Base-by-base conservation (phyloP, 2,329 filamentous ascomycete species). In the Incumbomyces lentus region DNA sequence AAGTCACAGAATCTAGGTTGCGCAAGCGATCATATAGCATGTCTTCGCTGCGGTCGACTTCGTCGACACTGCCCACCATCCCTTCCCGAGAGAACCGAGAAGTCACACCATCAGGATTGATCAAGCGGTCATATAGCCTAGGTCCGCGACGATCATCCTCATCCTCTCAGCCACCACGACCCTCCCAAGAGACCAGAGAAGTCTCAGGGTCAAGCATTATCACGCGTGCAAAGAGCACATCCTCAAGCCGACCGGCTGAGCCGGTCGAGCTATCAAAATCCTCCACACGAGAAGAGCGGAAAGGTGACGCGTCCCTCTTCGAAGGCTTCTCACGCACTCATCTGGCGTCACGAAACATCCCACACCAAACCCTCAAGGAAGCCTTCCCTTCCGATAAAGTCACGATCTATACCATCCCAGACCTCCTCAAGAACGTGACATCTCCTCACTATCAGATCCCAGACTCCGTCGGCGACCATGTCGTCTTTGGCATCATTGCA, bases 271-370 rank as follows among this genome's bases (percentile, higher is more conserved):
- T 8, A 8, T 26, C 22, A 26, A 26, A 26, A 26, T 8, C 22
- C 22, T 26, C 22, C 22, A 8, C 22, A 8, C 4, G 22, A 26
- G 22, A n/a, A 42, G 33, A 26, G 36, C 40, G 12, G 13, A 42
- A 54, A 26, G 66, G 71, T 1, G 76, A 79, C 49, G 64, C 74
- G 1, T 75, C 82, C 1, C 76, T 78, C 38, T 93, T 92, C 57
- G 92, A 98, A 58, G 77, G 86, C 2, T 95, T 89, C 62, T 95
- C 92, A 5, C 79, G 81, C 26, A 71, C 89, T 32, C 88, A 95
- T 60, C 74, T 98, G 12, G 85, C 84, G 3, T 87, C 81, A 52
- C 80, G 92, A 29, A 82, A 87, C 32, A 75, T 96, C 38, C 84
- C 88, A 1, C 89, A 96, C 63, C 76, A 78, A 17, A 81, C 84